These are phyloP conservation scores for Trichoderma endophyticum DNA, from an alignment of 2,329 filamentous ascomycete genomes.

Conservation along the genomic window DNA sequence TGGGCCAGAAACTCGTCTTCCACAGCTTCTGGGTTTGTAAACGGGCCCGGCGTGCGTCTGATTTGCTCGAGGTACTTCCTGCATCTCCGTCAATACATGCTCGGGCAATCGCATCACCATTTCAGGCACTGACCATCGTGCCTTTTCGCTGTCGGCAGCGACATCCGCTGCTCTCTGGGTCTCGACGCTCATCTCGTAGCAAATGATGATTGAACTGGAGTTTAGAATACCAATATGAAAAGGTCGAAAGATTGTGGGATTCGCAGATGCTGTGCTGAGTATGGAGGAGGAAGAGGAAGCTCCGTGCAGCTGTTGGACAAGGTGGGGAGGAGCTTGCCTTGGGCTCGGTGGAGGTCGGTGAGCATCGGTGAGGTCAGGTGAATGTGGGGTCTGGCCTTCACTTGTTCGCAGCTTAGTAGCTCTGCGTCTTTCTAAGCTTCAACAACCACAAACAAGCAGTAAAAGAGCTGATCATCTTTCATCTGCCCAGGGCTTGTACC, in stretches of 20 bases:
- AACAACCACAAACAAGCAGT: background rate
- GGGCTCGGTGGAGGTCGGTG: constrained; percentile 22
- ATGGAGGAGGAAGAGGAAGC: background rate
- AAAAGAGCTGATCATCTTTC: background rate
- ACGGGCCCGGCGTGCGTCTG: constrained; percentile 73
- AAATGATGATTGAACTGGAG: background rate
- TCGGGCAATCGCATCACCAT: constrained; percentile 9
- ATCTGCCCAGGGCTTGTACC: background rate
- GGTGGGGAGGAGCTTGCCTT: background rate
- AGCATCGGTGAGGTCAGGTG: constrained; percentile 33
- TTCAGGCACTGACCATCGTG: constrained; percentile 34
- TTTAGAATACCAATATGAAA: background rate
- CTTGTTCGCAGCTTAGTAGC: background rate
- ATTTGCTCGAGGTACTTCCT: constrained; percentile 86
- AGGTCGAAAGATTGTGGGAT: background rate
- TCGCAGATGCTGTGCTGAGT: background rate
- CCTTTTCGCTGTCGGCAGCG: constrained; percentile 26
- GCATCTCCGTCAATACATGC: constrained; percentile 20
- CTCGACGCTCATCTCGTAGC: constrained; percentile 27
- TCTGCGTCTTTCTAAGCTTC: background rate
- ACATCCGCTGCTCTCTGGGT: constrained; percentile 19
- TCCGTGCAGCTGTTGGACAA: constrained; percentile 1
- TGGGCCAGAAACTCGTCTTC: constrained; percentile 51
- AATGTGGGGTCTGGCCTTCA: constrained; percentile 30
- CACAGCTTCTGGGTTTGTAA: constrained; percentile 63